These are phyloP conservation scores for Lachnellula subtilissima DNA, from an alignment of 2,329 filamentous ascomycete species.

Conservation along the genomic window DNA sequence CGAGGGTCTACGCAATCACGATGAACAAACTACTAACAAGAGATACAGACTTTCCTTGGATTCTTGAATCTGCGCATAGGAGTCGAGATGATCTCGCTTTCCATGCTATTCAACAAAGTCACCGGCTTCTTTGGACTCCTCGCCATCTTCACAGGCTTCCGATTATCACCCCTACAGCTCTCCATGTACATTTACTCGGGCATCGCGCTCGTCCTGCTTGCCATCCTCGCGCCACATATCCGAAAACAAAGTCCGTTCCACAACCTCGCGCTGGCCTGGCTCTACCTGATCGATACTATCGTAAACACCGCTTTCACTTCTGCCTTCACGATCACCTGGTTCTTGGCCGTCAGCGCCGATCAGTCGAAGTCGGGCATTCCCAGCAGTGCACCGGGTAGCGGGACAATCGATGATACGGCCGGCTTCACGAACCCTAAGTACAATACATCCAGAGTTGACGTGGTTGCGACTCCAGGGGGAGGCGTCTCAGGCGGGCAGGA, in stretches of 20 bases:
- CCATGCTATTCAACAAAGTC: constrained; percentile 85
- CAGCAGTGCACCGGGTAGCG: constrained; percentile 32
- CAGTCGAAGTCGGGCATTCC: constrained; percentile 38
- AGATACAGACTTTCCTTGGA: constrained; percentile 70
- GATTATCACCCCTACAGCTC: constrained; percentile 76
- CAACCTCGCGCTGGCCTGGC: constrained; percentile 74
- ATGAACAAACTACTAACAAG: not conserved
- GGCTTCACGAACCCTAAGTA: constrained; percentile 61
- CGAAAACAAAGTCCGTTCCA: constrained; percentile 73
- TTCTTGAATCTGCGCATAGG: constrained; percentile 82
- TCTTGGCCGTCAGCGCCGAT: constrained; percentile 55
- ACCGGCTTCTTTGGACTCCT: constrained; percentile 87
- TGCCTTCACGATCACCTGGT: constrained; percentile 81
- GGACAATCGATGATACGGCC: constrained; percentile 52
- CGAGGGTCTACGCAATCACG: not conserved
- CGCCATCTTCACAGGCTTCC: constrained; percentile 80
- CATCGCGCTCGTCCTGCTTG: constrained; percentile 60
- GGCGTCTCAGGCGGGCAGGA: constrained; percentile 46
- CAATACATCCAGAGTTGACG: constrained; percentile 54
- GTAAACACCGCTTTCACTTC: constrained; percentile 79
- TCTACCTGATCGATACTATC: constrained; percentile 77
- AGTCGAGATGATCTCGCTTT: constrained; percentile 76
- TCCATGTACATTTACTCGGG: constrained; percentile 91
- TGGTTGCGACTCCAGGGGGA: constrained; percentile 43
- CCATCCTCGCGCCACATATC: constrained; percentile 73